A percentile compares a stretch with the other conserved stretches of the same genome.
Evolutionary conservation across 805 yeast genomes (phyloP).

Genomic region (Lachancea quebecensis): DNA sequence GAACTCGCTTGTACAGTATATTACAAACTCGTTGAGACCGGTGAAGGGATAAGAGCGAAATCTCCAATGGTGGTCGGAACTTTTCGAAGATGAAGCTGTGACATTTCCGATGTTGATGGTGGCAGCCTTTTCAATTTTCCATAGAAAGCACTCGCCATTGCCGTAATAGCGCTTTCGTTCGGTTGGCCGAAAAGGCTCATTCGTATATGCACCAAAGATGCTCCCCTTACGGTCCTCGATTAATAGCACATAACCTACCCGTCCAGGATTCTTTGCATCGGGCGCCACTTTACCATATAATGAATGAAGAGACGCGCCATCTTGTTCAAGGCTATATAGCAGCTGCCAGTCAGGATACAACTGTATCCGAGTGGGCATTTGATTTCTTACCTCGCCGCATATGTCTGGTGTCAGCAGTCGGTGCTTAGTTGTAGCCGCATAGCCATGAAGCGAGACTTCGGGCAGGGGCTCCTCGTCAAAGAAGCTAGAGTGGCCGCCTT

Average conservation of each 20-base stretch:
- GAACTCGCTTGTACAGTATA: constrained; percentile 71
- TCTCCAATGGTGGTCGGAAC: constrained; percentile 32
- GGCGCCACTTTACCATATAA: constrained; percentile 55
- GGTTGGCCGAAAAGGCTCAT: constrained; percentile 64
- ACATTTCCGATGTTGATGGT: constrained; percentile 14
- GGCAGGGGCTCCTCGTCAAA: constrained; percentile 39
- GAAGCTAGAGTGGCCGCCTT: not conserved
- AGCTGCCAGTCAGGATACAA: constrained; percentile 71
- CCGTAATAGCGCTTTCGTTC: constrained; percentile 78
- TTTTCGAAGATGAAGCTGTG: constrained; percentile 4
- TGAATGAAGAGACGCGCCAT: constrained; percentile 82
- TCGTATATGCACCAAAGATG: constrained; percentile 72
- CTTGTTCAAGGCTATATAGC: constrained; percentile 80
- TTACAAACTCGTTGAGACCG: constrained; percentile 77
- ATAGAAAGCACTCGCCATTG: constrained; percentile 90
- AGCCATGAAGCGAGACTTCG: constrained; percentile 55
- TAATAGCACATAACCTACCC: constrained; percentile 67
- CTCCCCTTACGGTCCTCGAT: constrained; percentile 58
- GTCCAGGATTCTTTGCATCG: constrained; percentile 34
- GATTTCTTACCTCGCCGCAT: constrained; percentile 65
- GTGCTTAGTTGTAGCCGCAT: constrained; percentile 48
- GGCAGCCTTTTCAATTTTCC: constrained; percentile 57
- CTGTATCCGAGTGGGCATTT: constrained; percentile 75
- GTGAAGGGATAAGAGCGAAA: constrained; percentile 83
- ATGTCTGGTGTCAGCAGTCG: constrained; percentile 51